A percentile compares a stretch with the other conserved stretches of the same genome.
Conservation (phyloP, 179 eudicot species). For the Corrigiola litoralis region DNA sequence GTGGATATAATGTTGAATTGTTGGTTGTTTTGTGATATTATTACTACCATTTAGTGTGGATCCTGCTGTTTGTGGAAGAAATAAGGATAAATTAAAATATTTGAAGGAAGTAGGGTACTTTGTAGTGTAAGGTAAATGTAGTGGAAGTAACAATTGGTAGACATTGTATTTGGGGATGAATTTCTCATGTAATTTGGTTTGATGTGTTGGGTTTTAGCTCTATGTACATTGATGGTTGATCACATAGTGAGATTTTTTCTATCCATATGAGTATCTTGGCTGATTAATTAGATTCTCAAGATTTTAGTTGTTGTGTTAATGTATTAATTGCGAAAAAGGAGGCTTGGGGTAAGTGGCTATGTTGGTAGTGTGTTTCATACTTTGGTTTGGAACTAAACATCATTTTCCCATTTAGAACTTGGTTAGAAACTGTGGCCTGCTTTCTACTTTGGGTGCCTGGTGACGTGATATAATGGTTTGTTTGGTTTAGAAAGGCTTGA, state of each 20-base stretch:
- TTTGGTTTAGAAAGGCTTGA: background rate
- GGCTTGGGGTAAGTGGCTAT: background rate
- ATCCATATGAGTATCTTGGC: background rate
- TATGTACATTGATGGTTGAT: background rate
- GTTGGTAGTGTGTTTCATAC: background rate
- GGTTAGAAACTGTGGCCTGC: background rate
- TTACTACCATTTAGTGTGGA: background rate
- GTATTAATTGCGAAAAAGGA: background rate
- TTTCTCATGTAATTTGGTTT: conserved; percentile 14
- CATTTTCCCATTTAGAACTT: background rate
- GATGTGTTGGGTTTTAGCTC: background rate
- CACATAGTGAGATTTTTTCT: background rate
- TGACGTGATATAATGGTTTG: background rate
- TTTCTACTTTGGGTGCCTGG: conserved; percentile 2
- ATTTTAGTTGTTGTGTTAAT: background rate
- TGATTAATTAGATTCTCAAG: background rate
- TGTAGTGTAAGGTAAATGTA: too few relatives aligned
- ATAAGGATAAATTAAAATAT: background rate
- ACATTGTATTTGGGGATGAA: background rate
- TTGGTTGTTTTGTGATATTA: background rate
- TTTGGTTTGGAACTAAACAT: background rate
- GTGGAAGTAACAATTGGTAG: too few relatives aligned
- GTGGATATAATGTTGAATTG: background rate
- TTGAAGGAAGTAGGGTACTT: too few relatives aligned
- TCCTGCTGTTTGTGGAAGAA: background rate